Conservation (phyloP, 495 filamentous ascomycete genomes). For the Venustampulla echinocandica region DNA sequence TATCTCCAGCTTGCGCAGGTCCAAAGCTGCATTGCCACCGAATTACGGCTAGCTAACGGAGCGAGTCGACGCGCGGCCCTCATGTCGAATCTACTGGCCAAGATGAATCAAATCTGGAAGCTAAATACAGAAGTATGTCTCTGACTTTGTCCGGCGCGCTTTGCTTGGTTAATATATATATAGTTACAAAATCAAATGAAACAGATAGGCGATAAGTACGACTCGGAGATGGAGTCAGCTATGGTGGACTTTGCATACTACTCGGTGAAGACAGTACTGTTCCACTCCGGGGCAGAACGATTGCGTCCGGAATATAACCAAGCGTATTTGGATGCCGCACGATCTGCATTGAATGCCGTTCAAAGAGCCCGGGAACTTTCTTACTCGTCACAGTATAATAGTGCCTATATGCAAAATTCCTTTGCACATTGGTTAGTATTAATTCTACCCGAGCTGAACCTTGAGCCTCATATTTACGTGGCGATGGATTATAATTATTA, state of each 20-base stretch:
- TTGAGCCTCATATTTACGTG: too few relatives aligned
- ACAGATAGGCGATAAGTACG: not conserved
- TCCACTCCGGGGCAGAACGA: slow-evolving; percentile 4
- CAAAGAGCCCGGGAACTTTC: slow-evolving; percentile 3
- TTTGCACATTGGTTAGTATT: slow-evolving; percentile 6
- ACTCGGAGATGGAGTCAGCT: slow-evolving; percentile 3
- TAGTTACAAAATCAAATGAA: not conserved
- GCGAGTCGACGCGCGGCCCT: not conserved
- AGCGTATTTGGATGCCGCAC: slow-evolving; percentile 2
- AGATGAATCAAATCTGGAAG: slow-evolving; percentile 5
- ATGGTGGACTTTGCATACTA: slow-evolving; percentile 13
- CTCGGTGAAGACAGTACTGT: slow-evolving; percentile 8
- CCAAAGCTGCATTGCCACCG: slow-evolving; percentile 4
- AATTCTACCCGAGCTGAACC: too few relatives aligned
- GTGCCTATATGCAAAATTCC: slow-evolving; percentile 3
- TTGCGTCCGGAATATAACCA: slow-evolving; percentile 1
- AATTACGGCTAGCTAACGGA: not conserved
- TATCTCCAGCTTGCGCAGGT: slow-evolving; percentile 7
- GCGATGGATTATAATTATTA: too few relatives aligned
- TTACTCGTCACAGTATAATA: not conserved
- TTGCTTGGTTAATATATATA: not conserved
- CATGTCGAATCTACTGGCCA: not conserved
- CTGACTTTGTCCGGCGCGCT: too few relatives aligned
- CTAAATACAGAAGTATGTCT: slow-evolving; percentile 1
- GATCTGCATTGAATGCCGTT: slow-evolving; percentile 1